phyloP scores from a whole-genome alignment of 306 rosid genomes.

The Rubus idaeus region DNA sequence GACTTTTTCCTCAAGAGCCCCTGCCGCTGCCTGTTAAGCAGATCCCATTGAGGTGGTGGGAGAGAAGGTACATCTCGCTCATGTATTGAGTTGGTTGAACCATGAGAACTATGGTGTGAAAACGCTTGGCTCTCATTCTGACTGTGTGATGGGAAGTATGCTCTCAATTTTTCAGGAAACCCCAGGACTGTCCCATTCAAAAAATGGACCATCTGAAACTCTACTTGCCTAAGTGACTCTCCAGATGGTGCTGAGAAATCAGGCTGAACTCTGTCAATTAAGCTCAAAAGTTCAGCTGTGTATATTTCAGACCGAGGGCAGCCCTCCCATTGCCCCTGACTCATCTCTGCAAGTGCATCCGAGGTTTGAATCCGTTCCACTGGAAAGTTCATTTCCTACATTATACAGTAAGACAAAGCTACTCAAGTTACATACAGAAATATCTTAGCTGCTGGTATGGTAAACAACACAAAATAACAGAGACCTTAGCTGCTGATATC shows the following conservation, averaged over 20 bases:
- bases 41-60: constrained; percentile 63
- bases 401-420: constrained; percentile 12
- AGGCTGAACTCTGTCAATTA: constrained; percentile 79
- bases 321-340: constrained; percentile 98
- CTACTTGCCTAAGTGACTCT: constrained; percentile 92
- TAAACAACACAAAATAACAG: not conserved
- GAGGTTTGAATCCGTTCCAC: constrained; percentile 79
- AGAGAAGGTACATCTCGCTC: constrained; percentile 69
- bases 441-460: not conserved
- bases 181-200: constrained; percentile 68
- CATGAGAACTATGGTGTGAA: constrained; percentile 60
- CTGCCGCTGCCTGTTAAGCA: constrained; percentile 62
- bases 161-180: constrained; percentile 73
- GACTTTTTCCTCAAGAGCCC: constrained; percentile 75
- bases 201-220: constrained; percentile 79
- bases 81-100: constrained; percentile 55
- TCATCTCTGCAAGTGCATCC: constrained; percentile 81
- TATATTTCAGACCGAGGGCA: constrained; percentile 85
- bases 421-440: constrained; percentile 12
- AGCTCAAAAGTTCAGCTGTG: constrained; percentile 63
- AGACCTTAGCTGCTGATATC: not conserved
- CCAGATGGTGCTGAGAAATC: constrained; percentile 94
- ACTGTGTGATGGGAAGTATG: constrained; percentile 45
- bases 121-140: constrained; percentile 62
- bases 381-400: constrained; percentile 67